Evolutionary conservation across 140 eudicot genomes (phyloP).

Genomic region (Senecio squalidus): DNA sequence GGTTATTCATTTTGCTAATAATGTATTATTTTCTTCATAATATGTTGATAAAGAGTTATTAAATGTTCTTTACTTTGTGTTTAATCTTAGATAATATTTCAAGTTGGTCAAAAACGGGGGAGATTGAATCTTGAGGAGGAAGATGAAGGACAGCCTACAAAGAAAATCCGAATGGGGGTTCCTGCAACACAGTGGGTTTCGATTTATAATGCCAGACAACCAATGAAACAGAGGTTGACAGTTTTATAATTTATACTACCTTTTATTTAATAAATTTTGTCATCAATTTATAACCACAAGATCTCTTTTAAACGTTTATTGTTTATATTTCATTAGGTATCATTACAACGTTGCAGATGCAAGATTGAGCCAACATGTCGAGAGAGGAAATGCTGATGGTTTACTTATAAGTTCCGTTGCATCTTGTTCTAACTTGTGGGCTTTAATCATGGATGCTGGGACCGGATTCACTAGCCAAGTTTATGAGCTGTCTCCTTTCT

Average conservation of each 20-base stretch:
- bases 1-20: conserved; percentile 33
- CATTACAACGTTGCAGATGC: conserved; percentile 95
- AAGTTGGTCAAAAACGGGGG: conserved; percentile 96
- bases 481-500: conserved; percentile 81
- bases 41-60: background rate
- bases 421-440: conserved; percentile 89
- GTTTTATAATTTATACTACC: background rate
- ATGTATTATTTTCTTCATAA: background rate
- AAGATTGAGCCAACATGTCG: conserved; percentile 87
- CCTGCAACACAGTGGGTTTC: conserved; percentile 99
- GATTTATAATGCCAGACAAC: conserved; percentile 77
- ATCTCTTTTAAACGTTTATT: background rate
- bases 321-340: conserved; percentile 47
- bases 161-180: conserved; percentile 93
- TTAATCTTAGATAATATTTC: conserved; percentile 60
- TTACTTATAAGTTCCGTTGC: conserved; percentile 82
- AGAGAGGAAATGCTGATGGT: conserved; percentile 95
- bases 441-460: conserved; percentile 98
- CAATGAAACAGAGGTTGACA: conserved; percentile 57
- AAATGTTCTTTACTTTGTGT: background rate
- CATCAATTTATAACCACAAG: background rate
- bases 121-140: conserved; percentile 77
- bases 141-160: conserved; percentile 90
- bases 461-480: conserved; percentile 84
- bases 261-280: background rate